Evolutionary conservation across 208 protist genomes (phyloP).

Genomic region (Acanthamoeba triangularis): DNA sequence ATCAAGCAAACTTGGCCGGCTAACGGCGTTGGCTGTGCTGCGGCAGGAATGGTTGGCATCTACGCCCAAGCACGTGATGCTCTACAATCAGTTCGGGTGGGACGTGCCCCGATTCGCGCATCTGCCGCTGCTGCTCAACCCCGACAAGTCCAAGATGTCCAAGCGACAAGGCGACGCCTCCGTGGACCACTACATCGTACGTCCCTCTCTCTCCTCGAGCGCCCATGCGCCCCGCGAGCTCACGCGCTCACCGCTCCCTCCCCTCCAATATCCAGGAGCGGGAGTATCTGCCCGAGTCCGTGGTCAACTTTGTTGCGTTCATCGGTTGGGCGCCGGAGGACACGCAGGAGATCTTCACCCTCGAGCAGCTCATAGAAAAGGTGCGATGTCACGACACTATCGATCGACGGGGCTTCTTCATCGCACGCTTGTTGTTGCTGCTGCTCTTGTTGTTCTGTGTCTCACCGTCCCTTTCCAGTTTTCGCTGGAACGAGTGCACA

Average conservation of each 20-base stretch:
- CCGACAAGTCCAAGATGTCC: constrained; percentile 88
- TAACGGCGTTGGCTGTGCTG: background rate
- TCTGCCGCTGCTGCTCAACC: constrained; percentile 89
- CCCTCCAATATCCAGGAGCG: constrained; percentile 41
- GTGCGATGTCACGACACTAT: background rate
- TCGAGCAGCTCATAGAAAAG: constrained; percentile 84
- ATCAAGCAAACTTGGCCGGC: background rate
- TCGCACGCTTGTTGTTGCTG: background rate
- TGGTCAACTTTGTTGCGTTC: constrained; percentile 91
- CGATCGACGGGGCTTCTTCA: background rate
- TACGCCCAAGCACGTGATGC: constrained; percentile 88
- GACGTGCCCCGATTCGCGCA: constrained; percentile 87
- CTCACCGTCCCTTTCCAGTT: background rate
- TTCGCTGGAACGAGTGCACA: constrained; percentile 59
- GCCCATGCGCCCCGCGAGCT: background rate
- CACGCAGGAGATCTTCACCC: constrained; percentile 84
- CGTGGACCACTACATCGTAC: constrained; percentile 82
- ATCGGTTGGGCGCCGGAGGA: constrained; percentile 85
- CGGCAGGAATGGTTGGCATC: constrained; percentile 86
- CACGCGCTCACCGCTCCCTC: background rate
- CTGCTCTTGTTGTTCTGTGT: background rate
- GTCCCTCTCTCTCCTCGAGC: background rate
- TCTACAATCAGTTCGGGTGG: constrained; percentile 90
- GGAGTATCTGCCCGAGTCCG: constrained; percentile 86
- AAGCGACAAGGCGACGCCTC: constrained; percentile 90